Evolutionary conservation across 768 basidiomycete genomes (phyloP), one percentile per base, ranked within the genome.

Genomic region (Mycena filopes): DNA sequence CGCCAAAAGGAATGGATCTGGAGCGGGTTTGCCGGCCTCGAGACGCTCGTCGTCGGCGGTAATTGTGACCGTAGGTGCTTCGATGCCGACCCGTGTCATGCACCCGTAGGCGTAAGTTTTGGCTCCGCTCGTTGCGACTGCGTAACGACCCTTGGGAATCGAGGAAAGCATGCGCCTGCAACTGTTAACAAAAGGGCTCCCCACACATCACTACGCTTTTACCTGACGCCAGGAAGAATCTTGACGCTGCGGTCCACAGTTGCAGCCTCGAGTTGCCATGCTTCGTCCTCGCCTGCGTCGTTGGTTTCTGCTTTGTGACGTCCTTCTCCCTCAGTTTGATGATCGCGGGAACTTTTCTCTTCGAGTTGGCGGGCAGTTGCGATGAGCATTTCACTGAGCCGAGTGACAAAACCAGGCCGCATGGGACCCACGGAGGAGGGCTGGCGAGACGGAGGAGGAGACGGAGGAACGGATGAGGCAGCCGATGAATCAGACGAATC

Each of bases 61-160:
- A 76, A 92, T 89, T 29, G 89, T 91, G 42, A 91, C 85, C 48
- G 79, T 75, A 25, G 91, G 90, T 10, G 89, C 87, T 2, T 79
- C 80, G 76, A 92, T 91, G 15, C 89, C 89, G 29, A 89, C 90
- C 48, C 89, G 87, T 6, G 82, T 83, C 83, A 91, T 87, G 70
- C 88, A 89, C n/a, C 89, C 89, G 69, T 87, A 79, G 21, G 89
- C 86, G 64, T 90, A 90, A 1, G 88, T 91, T 75, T 86, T 88
- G 4, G 91, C 90, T 6, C 89, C 90, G 0, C 89, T 90, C 0
- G 91, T 92, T 3, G 90, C 90, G 20, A 92, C 88, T 21, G 89
- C 90, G 71, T 87, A 92, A 43, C 81, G 81, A n/a, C 86, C 89
- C 55, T 80, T 76, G 5, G 91, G 90, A 54, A 93, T 82, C 8